phyloP scores from a whole-genome alignment of 441 rosid species.

The Kokia cookei region DNA sequence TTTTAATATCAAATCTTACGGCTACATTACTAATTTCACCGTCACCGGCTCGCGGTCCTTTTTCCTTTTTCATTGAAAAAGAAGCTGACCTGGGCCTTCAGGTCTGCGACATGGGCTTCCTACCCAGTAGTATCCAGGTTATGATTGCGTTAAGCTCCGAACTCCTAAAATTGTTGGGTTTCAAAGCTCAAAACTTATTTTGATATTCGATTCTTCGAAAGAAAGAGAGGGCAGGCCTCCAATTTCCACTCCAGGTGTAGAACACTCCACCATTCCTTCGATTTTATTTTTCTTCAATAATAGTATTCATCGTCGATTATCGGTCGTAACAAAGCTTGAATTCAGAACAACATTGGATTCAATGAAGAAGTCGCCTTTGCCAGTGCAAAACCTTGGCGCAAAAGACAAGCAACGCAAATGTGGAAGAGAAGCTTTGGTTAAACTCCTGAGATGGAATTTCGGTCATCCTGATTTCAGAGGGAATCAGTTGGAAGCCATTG shows the following conservation, averaged over 20 bases:
- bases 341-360: conserved; percentile 9
- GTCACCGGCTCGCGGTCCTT: too few species aligned
- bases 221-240: neutral
- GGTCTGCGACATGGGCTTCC: neutral
- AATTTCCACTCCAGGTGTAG: neutral
- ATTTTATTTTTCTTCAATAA: neutral
- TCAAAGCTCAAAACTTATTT: neutral
- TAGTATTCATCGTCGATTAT: neutral
- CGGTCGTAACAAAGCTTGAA: neutral
- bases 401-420: conserved; percentile 24
- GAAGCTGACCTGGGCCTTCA: neutral
- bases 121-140: neutral
- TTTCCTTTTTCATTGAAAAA: too few species aligned
- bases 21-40: too few species aligned
- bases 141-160: neutral
- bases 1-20: too few species aligned
- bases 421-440: conserved; percentile 67
- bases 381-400: conserved; percentile 41
- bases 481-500: conserved; percentile 83
- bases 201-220: neutral
- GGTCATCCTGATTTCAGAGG: conserved; percentile 81
- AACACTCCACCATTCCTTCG: neutral
- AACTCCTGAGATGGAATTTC: conserved; percentile 93
- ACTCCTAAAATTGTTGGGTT: neutral
- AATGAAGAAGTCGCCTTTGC: conserved; percentile 75